Conservation (phyloP, 164 flowering plant genomes). For the Sedum album region DNA sequence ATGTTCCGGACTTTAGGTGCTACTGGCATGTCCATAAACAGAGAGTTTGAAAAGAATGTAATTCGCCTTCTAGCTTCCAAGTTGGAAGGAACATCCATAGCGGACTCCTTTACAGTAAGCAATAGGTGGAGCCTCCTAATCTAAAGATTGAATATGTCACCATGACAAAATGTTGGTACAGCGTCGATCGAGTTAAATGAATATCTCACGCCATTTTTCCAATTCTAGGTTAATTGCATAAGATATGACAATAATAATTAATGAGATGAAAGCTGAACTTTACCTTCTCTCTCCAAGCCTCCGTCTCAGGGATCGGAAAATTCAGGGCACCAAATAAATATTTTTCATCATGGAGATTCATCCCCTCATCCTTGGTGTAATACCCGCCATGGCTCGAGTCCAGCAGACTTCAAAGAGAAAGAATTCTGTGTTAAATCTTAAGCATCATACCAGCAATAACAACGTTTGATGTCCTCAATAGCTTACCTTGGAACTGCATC, state of each 20-base stretch:
- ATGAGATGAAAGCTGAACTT: slow-evolving; percentile 6
- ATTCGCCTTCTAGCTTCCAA: slow-evolving; percentile 44
- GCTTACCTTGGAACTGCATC: slow-evolving; percentile 50
- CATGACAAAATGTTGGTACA: too few species aligned
- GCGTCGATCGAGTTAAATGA: too few species aligned
- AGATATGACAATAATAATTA: too few species aligned
- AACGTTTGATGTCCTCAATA: background rate
- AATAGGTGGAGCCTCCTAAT: slow-evolving; percentile 30
- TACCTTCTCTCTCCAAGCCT: slow-evolving; percentile 89
- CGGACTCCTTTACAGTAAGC: slow-evolving; percentile 38
- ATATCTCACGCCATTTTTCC: too few species aligned
- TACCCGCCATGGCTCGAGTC: slow-evolving; percentile 73
- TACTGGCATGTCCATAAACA: slow-evolving; percentile 46
- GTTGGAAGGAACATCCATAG: slow-evolving; percentile 35
- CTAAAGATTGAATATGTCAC: slow-evolving; percentile 13
- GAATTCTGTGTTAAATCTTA: background rate
- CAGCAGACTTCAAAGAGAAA: slow-evolving; percentile 30
- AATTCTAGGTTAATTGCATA: too few species aligned
- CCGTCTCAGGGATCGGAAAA: slow-evolving; percentile 55
- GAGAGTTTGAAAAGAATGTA: slow-evolving; percentile 41
- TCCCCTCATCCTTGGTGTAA: slow-evolving; percentile 37
- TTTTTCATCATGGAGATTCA: slow-evolving; percentile 42
- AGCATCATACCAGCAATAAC: background rate
- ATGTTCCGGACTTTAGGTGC: slow-evolving; percentile 45
- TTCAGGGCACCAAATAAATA: slow-evolving; percentile 60